These are phyloP conservation scores for Penicillium pancosmium DNA, from an alignment of 495 filamentous ascomycete genomes.

Conservation along the genomic window DNA sequence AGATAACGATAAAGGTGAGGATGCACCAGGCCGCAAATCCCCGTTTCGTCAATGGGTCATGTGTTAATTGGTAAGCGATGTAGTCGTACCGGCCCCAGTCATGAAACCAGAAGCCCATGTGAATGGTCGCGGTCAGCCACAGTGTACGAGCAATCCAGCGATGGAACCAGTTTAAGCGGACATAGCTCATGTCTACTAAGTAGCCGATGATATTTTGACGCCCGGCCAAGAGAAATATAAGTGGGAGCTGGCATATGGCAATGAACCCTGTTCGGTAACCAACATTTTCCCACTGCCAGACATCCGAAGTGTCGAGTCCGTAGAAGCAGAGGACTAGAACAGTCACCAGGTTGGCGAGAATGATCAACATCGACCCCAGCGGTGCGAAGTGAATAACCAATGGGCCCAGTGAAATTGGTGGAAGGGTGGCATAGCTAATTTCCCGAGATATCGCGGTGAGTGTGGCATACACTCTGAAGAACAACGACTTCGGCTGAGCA, in stretches of 20 bases:
- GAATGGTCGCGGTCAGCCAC: conserved; percentile 14
- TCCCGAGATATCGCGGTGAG: neutral
- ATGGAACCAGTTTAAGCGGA: conserved; percentile 14
- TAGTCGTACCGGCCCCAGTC: neutral
- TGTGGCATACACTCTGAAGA: neutral
- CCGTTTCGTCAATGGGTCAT: neutral
- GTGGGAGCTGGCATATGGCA: conserved; percentile 14
- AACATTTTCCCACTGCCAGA: conserved; percentile 10
- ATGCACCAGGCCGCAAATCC: conserved; percentile 17
- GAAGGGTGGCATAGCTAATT: neutral
- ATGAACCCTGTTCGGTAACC: conserved; percentile 12
- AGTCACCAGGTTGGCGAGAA: conserved; percentile 43
- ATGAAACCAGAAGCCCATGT: neutral
- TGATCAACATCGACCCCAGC: conserved; percentile 26
- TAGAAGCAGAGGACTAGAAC: conserved; percentile 48
- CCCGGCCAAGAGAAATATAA: conserved; percentile 15
- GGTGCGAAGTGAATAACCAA: neutral
- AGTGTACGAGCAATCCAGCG: conserved; percentile 17
- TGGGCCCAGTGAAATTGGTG: neutral
- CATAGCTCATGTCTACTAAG: conserved; percentile 9
- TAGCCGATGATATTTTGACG: conserved; percentile 15
- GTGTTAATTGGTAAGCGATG: neutral
- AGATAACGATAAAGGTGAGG: neutral
- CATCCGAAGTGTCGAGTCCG: conserved; percentile 32
- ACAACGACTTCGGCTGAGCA: neutral